Evolutionary conservation across 2,329 filamentous ascomycete genomes (phyloP).

Genomic region (Mollisiaceae sp.): DNA sequence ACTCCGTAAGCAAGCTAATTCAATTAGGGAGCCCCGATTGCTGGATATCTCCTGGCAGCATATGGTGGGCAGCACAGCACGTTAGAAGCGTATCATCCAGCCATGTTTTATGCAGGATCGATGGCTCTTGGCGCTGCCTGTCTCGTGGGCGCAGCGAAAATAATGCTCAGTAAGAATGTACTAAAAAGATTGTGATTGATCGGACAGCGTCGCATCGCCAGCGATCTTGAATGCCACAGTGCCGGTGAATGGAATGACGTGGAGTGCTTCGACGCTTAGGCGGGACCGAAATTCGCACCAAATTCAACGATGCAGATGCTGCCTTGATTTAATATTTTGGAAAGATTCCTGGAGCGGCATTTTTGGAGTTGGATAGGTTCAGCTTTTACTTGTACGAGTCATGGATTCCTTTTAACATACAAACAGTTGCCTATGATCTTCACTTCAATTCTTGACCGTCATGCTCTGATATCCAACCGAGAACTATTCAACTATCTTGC

Average conservation of each 20-base stretch:
- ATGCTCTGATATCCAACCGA: too few relatives aligned
- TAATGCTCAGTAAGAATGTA: slow-evolving; percentile 48
- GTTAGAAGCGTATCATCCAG: slow-evolving; percentile 60
- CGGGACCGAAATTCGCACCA: background rate
- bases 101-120: slow-evolving; percentile 66
- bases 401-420: background rate
- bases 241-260: background rate
- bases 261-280: slow-evolving; percentile 4
- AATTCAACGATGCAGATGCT: background rate
- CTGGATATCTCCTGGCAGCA: slow-evolving; percentile 61
- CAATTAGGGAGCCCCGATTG: slow-evolving; percentile 60
- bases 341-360: background rate
- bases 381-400: background rate
- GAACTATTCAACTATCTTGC: too few relatives aligned
- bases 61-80: slow-evolving; percentile 56
- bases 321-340: background rate
- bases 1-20: background rate
- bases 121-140: slow-evolving; percentile 53
- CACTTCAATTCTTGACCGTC: too few relatives aligned
- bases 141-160: slow-evolving; percentile 50
- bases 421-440: background rate
- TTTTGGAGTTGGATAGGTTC: background rate
- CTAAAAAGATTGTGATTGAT: slow-evolving; percentile 43
- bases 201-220: background rate
- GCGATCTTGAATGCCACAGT: slow-evolving; percentile 6